Conservation (phyloP, 495 filamentous ascomycete species). For the Penicillium coprophilum region DNA sequence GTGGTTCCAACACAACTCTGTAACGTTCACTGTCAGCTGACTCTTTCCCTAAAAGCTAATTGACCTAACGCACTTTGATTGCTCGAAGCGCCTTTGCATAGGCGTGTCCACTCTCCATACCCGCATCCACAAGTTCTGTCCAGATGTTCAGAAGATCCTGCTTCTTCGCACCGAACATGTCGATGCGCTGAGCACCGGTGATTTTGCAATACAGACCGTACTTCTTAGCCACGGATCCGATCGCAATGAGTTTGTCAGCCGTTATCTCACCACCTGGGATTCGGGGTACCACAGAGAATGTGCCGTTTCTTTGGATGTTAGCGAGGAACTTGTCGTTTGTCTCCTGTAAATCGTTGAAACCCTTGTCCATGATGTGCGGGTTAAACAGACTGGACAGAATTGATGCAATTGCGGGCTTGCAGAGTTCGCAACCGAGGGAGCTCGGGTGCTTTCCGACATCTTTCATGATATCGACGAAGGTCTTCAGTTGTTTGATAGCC, state of each 20-base stretch:
- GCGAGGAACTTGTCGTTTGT: conserved; percentile 93
- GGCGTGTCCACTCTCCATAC: conserved; percentile 95
- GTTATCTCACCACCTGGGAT: conserved; percentile 90
- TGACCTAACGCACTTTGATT: conserved; percentile 60
- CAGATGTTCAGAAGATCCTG: conserved; percentile 91
- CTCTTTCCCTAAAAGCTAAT: not conserved
- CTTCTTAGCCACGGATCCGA: conserved; percentile 86
- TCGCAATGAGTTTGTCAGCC: conserved; percentile 82
- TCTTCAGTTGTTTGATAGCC: conserved; percentile 75
- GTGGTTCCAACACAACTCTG: conserved; percentile 88
- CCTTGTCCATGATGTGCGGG: conserved; percentile 75
- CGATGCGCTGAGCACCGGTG: conserved; percentile 91
- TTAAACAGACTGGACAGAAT: conserved; percentile 88
- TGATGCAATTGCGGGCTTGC: conserved; percentile 83
- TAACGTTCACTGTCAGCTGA: not conserved
- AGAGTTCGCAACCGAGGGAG: conserved; percentile 86
- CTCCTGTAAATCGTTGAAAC: conserved; percentile 80
- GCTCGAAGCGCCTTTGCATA: conserved; percentile 92
- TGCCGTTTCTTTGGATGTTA: conserved; percentile 94
- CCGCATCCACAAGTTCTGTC: conserved; percentile 78
- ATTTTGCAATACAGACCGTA: conserved; percentile 93
- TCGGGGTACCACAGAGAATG: conserved; percentile 86
- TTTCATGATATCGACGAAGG: conserved; percentile 78
- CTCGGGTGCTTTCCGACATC: conserved; percentile 71
- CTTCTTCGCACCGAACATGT: conserved; percentile 93